Evolutionary conservation across 768 basidiomycete genomes (phyloP).

Genomic region (Tylopilus balloui): DNA sequence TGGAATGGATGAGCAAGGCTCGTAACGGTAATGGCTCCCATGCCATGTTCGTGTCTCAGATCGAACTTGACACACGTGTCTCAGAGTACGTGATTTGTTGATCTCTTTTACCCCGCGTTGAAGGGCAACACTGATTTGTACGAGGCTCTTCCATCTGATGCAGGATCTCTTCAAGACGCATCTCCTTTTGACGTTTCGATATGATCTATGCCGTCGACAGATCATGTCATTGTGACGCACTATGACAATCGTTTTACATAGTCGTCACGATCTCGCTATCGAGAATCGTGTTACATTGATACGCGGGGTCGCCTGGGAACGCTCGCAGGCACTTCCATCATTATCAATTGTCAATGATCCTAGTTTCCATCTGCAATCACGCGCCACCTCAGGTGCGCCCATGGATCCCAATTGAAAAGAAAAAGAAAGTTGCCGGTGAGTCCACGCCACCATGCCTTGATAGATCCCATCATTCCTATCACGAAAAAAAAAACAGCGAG

Average conservation of each 20-base stretch:
- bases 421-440: background rate
- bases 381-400: background rate
- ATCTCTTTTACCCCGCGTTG: background rate
- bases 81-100: slow-evolving; percentile 2
- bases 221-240: slow-evolving; percentile 2
- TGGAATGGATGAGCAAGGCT: background rate
- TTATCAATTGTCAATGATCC: background rate
- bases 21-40: background rate
- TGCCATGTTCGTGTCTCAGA: background rate
- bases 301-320: background rate
- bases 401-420: background rate
- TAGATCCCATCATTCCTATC: background rate
- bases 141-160: slow-evolving; percentile 1
- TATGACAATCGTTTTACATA: background rate
- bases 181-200: background rate
- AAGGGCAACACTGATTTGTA: background rate
- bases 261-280: background rate
- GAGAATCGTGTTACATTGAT: background rate
- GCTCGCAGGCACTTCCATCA: background rate
- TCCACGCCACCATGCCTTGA: background rate
- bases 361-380: background rate
- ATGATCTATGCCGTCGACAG: slow-evolving; percentile 1
- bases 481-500: background rate
- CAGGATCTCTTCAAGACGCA: slow-evolving; percentile 2
- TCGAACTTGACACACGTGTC: background rate